Conservation (phyloP, 2,329 filamentous ascomycete genomes). For the Microdochium trichocladiopsis region DNA sequence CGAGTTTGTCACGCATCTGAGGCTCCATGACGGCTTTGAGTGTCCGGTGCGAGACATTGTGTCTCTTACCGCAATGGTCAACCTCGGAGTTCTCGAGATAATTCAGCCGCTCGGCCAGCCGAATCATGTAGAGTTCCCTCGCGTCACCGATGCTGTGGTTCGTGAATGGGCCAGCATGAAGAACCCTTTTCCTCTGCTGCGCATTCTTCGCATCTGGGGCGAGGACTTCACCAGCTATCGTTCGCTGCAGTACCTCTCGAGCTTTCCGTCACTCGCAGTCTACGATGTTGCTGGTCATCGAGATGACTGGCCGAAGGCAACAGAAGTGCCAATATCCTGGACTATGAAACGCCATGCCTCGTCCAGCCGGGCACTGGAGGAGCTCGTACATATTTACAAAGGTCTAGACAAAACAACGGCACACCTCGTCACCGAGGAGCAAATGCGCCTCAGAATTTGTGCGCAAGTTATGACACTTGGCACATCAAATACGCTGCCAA, state of each 20-base stretch:
- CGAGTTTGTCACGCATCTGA: constrained; percentile 20
- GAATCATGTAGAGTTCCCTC: constrained; percentile 20
- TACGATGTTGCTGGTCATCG: constrained; percentile 32
- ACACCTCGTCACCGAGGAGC: too few relatives aligned
- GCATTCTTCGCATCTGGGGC: constrained; percentile 38
- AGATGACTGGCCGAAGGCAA: constrained; percentile 24
- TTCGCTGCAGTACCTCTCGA: constrained; percentile 31
- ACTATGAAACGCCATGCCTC: background rate
- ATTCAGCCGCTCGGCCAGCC: constrained; percentile 26
- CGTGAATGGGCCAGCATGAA: constrained; percentile 34
- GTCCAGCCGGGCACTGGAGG: background rate
- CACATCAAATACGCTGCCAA: too few relatives aligned
- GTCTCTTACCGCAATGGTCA: constrained; percentile 31
- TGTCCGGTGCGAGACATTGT: constrained; percentile 29
- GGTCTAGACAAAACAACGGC: background rate
- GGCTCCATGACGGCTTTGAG: constrained; percentile 7
- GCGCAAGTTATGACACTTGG: too few relatives aligned
- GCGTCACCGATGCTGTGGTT: constrained; percentile 36
- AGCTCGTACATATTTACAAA: background rate
- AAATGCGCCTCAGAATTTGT: too few relatives aligned
- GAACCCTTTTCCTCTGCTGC: constrained; percentile 36
- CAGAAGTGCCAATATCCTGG: background rate
- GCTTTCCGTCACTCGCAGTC: constrained; percentile 35
- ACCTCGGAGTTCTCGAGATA: constrained; percentile 40
- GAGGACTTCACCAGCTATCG: constrained; percentile 27